These are phyloP conservation scores for Pestalotiopsis sp. DNA, from an alignment of 2,329 filamentous ascomycete species.

Conservation along the genomic window DNA sequence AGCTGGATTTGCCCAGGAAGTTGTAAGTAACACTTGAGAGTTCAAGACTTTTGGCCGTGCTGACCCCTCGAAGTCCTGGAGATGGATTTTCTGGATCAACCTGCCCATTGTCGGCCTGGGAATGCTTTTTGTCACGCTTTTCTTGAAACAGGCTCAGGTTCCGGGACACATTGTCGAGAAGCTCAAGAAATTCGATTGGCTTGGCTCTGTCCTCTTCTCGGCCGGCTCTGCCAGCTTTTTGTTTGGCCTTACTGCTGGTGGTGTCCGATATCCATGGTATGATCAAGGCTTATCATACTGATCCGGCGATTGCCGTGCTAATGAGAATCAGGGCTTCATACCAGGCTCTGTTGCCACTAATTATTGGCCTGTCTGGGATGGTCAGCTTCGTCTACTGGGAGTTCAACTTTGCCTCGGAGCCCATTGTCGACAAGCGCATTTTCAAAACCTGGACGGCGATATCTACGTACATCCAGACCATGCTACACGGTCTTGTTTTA, in stretches of 20 bases:
- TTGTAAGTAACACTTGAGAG: slow-evolving; percentile 20
- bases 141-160: slow-evolving; percentile 52
- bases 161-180: slow-evolving; percentile 50
- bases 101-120: slow-evolving; percentile 57
- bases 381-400: slow-evolving; percentile 58
- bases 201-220: slow-evolving; percentile 66
- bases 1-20: slow-evolving; percentile 54
- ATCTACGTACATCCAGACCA: slow-evolving; percentile 18
- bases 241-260: slow-evolving; percentile 60
- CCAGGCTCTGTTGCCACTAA: slow-evolving; percentile 63
- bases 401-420: slow-evolving; percentile 49
- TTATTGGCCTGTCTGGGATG: slow-evolving; percentile 56
- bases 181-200: slow-evolving; percentile 62
- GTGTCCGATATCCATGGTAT: slow-evolving; percentile 66
- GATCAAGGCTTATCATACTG: background rate
- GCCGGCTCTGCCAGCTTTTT: slow-evolving; percentile 25
- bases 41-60: background rate
- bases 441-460: slow-evolving; percentile 21
- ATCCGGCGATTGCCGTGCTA: no score
- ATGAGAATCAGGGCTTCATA: slow-evolving; percentile 42
- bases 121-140: slow-evolving; percentile 48
- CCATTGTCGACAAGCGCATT: slow-evolving; percentile 28
- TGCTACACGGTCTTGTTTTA: slow-evolving; percentile 21
- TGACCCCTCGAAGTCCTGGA: slow-evolving; percentile 42
- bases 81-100: slow-evolving; percentile 70